Evolutionary conservation across 352 stramenopile genomes (phyloP).

Genomic region (Phytopythium chamaehyphon): DNA sequence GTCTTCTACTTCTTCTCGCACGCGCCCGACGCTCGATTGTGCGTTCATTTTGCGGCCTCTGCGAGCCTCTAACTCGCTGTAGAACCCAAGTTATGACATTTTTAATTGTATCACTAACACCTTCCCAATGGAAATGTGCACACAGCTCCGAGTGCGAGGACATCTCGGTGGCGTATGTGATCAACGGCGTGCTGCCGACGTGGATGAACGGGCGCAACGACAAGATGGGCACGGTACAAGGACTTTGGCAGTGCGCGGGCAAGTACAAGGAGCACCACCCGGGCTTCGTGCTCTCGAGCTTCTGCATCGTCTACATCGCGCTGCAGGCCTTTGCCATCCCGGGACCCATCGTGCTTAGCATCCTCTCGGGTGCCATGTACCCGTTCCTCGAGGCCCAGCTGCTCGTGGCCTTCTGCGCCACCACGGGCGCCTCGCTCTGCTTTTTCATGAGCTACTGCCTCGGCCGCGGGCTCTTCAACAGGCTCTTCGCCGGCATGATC

Average conservation of each 20-base stretch:
- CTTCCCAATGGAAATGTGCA: not conserved
- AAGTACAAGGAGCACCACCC: slow-evolving; percentile 77
- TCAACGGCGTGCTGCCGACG: slow-evolving; percentile 70
- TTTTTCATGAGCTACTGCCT: slow-evolving; percentile 86
- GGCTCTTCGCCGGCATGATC: slow-evolving; percentile 71
- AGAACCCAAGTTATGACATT: not conserved
- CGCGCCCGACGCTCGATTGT: slow-evolving; percentile 66
- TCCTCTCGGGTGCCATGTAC: slow-evolving; percentile 86
- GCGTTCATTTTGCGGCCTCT: slow-evolving; percentile 17
- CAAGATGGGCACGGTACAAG: slow-evolving; percentile 79
- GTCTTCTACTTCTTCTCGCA: slow-evolving; percentile 72
- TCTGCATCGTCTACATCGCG: slow-evolving; percentile 83
- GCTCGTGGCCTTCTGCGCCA: slow-evolving; percentile 82
- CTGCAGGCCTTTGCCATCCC: slow-evolving; percentile 88
- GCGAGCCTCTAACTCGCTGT: slow-evolving; percentile 3
- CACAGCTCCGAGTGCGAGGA: slow-evolving; percentile 50
- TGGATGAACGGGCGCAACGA: slow-evolving; percentile 81
- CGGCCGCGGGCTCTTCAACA: slow-evolving; percentile 66
- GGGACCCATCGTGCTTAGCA: slow-evolving; percentile 82
- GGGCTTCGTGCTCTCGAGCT: slow-evolving; percentile 71
- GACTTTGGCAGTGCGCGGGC: slow-evolving; percentile 69
- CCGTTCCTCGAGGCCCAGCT: slow-evolving; percentile 73
- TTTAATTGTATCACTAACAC: slow-evolving; percentile 1
- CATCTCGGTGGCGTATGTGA: slow-evolving; percentile 77
- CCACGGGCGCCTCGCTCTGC: slow-evolving; percentile 74